phyloP scores from a whole-genome alignment of 2,329 filamentous ascomycete species.

The Blastomyces emzantsi region DNA sequence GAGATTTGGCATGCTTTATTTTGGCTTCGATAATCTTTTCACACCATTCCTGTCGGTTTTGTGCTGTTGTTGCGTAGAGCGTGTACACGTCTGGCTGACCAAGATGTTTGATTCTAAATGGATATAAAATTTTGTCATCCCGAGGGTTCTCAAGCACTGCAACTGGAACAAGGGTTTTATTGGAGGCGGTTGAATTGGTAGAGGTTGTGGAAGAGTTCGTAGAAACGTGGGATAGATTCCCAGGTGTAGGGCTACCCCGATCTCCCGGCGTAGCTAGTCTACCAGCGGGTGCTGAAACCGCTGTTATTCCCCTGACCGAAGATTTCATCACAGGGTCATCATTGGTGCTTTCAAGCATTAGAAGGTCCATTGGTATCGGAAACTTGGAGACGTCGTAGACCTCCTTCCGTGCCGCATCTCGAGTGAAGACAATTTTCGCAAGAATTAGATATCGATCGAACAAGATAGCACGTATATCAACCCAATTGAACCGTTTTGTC shows the following conservation, averaged over 20 bases:
- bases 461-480: conserved; percentile 85
- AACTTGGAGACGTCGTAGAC: conserved; percentile 89
- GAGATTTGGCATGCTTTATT: conserved; percentile 78
- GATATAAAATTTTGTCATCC: conserved; percentile 79
- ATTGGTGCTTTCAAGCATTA: conserved; percentile 84
- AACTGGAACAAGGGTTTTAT: conserved; percentile 39
- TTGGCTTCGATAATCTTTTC: conserved; percentile 91
- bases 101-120: conserved; percentile 91
- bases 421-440: conserved; percentile 63
- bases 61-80: conserved; percentile 68
- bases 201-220: conserved; percentile 59
- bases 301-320: conserved; percentile 58
- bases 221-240: conserved; percentile 54
- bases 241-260: conserved; percentile 42
- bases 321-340: conserved; percentile 84
- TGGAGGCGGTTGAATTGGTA: conserved; percentile 26
- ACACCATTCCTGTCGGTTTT: conserved; percentile 79
- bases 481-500: conserved; percentile 80
- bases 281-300: conserved; percentile 31
- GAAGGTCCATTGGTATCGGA: conserved; percentile 90
- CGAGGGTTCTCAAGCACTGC: conserved; percentile 48
- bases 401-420: conserved; percentile 61
- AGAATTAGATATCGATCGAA: conserved; percentile 97
- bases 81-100: conserved; percentile 71
- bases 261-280: conserved; percentile 40